phyloP scores from a whole-genome alignment of 2,329 filamentous ascomycete genomes.

The Cordyceps tenuipes region DNA sequence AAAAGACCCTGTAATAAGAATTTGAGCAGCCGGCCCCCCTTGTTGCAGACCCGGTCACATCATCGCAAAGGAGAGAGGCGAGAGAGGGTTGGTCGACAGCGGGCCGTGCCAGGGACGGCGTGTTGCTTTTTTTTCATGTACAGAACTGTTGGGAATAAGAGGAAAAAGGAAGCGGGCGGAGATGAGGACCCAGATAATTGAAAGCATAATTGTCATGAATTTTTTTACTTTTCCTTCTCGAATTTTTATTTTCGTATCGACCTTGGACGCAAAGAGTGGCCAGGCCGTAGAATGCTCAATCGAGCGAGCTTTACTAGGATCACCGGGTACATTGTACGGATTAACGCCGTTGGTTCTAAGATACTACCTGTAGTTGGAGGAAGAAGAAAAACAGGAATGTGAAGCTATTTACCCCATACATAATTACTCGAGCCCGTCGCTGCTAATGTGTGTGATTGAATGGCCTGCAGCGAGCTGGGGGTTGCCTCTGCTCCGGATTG shows the following conservation, averaged over 20 bases:
- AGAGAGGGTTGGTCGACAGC: background rate
- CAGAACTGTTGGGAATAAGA: background rate
- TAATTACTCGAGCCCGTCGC: background rate
- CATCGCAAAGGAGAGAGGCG: background rate
- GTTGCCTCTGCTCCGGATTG: background rate
- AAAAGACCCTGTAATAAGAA: background rate
- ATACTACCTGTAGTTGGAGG: background rate
- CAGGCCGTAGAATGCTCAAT: too few species aligned
- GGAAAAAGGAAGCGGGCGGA: background rate
- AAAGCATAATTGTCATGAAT: background rate
- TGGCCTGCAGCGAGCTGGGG: background rate
- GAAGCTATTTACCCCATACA: background rate
- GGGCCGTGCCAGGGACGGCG: background rate
- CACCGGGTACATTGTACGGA: too few species aligned
- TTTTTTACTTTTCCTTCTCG: too few species aligned
- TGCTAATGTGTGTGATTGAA: background rate
- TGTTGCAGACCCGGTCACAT: background rate
- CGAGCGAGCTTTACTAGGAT: too few species aligned
- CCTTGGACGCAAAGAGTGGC: too few species aligned
- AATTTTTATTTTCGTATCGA: too few species aligned
- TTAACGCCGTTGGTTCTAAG: too few species aligned
- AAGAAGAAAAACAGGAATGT: background rate
- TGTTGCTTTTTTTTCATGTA: background rate
- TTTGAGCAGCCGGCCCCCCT: background rate
- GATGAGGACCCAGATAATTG: background rate